Base-by-base conservation (phyloP, 2,329 filamentous ascomycete species). In the Neospermospora avenae region DNA sequence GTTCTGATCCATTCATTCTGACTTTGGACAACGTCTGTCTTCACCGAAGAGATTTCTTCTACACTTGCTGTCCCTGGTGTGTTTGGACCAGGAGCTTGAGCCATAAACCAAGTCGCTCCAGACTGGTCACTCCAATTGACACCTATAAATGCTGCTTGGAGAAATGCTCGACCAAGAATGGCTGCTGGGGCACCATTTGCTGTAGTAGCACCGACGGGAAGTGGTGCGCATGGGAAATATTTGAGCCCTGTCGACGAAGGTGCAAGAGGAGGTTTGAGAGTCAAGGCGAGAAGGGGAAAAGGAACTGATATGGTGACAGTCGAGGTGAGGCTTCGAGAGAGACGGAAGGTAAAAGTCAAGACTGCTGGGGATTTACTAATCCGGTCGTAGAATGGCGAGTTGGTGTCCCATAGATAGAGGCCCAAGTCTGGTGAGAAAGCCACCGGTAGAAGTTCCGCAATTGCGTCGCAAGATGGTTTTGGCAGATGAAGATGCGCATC, bases 131-230 rank as follows among this genome's bases (percentile, higher is more conserved):
- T 61, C 63, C 67, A 72, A 44, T 73, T 71, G 20, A 65, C 63
- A 7, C 69, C 73, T 2, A 75, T 51, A 55, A 75, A 76, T 2
- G 74, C 72, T 1, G 73, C 72, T 65, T 76, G 74, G 1, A 76
- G 63, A 63, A 76, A 76, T 4, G 72, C 70, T 31, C 73, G 70
- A 8, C 74, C 74, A n/a, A 76, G 68, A n/a, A n/a, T n/a, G n/a
- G n/a, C n/a, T n/a, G n/a, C n/a, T n/a, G n/a, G n/a, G n/a, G n/a
- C n/a, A n/a, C n/a, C n/a, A n/a, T n/a, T n/a, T n/a, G n/a, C n/a
- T 6, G 52, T 55, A 58, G 64, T 64, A 11, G 20, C 22, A 13
- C 31, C 37, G 14, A 46, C 18, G 10, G 52, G 45, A 51, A 59
- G 42, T 4, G 62, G 58, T n/a, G 62, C 57, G 57, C 64, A 66